Percentiles rank a stretch among this genome's conserved stretches.
Evolutionary conservation across 306 rosid genomes (phyloP).

Genomic region (Pyrus bretschneideri): DNA sequence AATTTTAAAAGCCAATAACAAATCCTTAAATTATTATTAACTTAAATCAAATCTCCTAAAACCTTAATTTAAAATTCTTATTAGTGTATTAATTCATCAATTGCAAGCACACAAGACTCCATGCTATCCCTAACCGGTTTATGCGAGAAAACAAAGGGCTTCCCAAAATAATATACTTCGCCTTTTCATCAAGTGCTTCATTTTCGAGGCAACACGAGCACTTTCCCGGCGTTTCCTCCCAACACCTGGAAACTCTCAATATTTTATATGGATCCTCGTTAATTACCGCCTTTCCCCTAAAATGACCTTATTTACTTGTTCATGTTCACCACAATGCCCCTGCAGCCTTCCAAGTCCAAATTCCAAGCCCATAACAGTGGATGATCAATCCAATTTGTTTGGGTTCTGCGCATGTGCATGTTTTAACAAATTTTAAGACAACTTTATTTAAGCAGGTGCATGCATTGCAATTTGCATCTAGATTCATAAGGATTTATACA

Average conservation of each 20-base stretch:
- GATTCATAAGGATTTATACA: neutral
- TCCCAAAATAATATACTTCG: conserved; percentile 26
- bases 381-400: neutral
- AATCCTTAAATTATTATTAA: too few relatives aligned
- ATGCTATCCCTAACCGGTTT: neutral
- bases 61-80: too few relatives aligned
- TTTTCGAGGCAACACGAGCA: conserved; percentile 97
- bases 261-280: conserved; percentile 49
- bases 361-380: neutral
- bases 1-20: too few relatives aligned
- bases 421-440: neutral
- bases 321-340: conserved; percentile 10
- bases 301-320: conserved; percentile 25
- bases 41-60: neutral
- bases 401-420: neutral
- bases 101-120: neutral
- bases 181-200: conserved; percentile 39
- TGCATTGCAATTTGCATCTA: conserved; percentile 5
- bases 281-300: conserved; percentile 25
- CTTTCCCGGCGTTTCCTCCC: conserved; percentile 98
- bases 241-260: conserved; percentile 54
- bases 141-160: neutral
- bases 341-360: neutral
- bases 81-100: neutral
- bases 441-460: neutral